Evolutionary conservation across 352 stramenopile genomes (phyloP).

Genomic region (Phytopythium boreale): DNA sequence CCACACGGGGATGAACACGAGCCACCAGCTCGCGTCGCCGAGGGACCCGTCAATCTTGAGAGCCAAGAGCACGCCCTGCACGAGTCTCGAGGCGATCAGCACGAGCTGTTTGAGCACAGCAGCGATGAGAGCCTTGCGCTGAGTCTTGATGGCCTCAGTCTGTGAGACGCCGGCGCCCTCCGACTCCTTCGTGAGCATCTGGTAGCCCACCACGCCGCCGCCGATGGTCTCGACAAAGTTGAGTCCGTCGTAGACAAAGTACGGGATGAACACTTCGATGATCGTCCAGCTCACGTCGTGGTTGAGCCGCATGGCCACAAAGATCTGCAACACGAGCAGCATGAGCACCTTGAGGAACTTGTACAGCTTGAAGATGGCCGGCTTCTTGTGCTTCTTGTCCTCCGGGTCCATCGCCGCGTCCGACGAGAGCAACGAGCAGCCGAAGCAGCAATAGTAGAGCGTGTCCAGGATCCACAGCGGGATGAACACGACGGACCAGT

Average conservation of each 20-base stretch:
- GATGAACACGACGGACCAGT: conserved; percentile 79
- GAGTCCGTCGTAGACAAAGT: conserved; percentile 78
- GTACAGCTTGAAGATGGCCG: conserved; percentile 68
- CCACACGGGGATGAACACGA: conserved; percentile 80
- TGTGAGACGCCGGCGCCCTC: conserved; percentile 65
- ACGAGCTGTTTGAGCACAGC: conserved; percentile 37
- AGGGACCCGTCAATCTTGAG: conserved; percentile 68
- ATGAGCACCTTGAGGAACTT: conserved; percentile 78
- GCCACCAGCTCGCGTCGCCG: conserved; percentile 65
- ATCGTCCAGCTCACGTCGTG: conserved; percentile 60
- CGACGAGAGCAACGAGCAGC: conserved; percentile 49
- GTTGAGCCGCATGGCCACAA: conserved; percentile 82
- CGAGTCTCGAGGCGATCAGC: conserved; percentile 50
- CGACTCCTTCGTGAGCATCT: conserved; percentile 70
- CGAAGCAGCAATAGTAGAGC: conserved; percentile 77
- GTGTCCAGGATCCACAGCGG: conserved; percentile 75
- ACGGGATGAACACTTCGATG: conserved; percentile 65
- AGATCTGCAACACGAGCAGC: conserved; percentile 76
- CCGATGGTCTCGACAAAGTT: conserved; percentile 65
- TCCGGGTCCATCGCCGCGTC: conserved; percentile 54
- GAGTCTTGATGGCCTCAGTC: conserved; percentile 69
- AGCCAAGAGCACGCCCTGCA: conserved; percentile 55
- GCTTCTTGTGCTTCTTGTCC: conserved; percentile 42
- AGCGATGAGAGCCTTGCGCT: conserved; percentile 37
- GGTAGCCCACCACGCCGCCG: conserved; percentile 54